These are phyloP conservation scores for Fusarium sp. DNA, from an alignment of 2,329 filamentous ascomycete species.

Conservation along the genomic window DNA sequence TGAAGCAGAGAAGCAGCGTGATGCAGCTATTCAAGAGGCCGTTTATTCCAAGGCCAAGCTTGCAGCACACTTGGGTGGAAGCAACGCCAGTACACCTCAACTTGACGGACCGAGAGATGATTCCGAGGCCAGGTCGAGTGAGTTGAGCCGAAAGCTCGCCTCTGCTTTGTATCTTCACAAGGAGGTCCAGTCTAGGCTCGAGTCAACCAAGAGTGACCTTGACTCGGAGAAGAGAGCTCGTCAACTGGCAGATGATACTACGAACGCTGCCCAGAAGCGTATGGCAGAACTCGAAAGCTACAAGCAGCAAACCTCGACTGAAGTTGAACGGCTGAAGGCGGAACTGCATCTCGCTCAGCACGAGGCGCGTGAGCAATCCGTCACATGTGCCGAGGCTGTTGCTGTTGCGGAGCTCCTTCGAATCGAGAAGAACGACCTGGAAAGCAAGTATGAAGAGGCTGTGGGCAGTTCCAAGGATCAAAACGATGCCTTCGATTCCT, in stretches of 20 bases:
- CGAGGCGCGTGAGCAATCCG: conserved; percentile 82
- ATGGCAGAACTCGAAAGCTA: conserved; percentile 86
- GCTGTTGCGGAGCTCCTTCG: conserved; percentile 79
- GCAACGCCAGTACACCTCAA: conserved; percentile 70
- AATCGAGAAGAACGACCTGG: conserved; percentile 87
- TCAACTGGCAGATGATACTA: conserved; percentile 88
- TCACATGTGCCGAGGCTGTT: conserved; percentile 81
- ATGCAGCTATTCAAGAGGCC: conserved; percentile 93
- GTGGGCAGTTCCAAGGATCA: conserved; percentile 77
- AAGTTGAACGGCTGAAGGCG: conserved; percentile 86
- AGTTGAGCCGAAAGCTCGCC: conserved; percentile 87
- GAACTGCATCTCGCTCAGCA: conserved; percentile 86
- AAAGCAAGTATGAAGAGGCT: conserved; percentile 74
- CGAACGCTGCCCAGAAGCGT: conserved; percentile 83
- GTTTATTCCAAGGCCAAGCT: conserved; percentile 95
- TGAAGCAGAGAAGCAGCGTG: conserved; percentile 93
- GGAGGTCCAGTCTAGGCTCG: conserved; percentile 82
- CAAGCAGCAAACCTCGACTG: conserved; percentile 84
- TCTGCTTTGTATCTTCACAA: conserved; percentile 80
- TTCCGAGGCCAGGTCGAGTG: conserved; percentile 66
- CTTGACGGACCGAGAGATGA: conserved; percentile 71
- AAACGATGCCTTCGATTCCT: conserved; percentile 75
- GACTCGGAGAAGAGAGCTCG: conserved; percentile 84
- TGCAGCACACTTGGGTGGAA: conserved; percentile 78
- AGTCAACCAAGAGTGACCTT: conserved; percentile 76